A percentile compares a stretch with the other conserved stretches of the same genome.
These are phyloP conservation scores for Cryptomeria japonica DNA, from an alignment of 75 land plant species.

Conservation along the genomic window DNA sequence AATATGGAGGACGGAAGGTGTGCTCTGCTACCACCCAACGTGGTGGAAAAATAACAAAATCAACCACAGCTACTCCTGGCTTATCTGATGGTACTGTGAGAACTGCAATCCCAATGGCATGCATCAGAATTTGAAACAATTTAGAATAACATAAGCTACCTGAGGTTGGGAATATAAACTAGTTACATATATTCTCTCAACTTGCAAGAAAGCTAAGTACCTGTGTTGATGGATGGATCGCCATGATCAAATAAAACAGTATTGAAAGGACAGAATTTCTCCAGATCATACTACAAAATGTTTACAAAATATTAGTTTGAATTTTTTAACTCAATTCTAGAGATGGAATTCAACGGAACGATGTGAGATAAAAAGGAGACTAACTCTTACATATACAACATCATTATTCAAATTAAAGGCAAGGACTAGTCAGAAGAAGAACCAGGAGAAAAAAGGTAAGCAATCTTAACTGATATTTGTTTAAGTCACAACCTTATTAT, in stretches of 20 bases:
- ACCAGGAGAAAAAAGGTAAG: neutral
- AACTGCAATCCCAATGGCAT: slow-evolving; percentile 45
- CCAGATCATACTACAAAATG: slow-evolving; percentile 80
- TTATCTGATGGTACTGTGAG: slow-evolving; percentile 93
- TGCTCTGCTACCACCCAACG: slow-evolving; percentile 96
- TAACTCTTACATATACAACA: neutral
- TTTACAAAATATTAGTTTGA: neutral
- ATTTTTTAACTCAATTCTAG: neutral
- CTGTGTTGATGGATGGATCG: slow-evolving; percentile 98
- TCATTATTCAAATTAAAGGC: neutral
- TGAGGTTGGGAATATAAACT: neutral
- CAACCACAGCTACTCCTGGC: slow-evolving; percentile 93
- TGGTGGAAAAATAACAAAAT: slow-evolving; percentile 96
- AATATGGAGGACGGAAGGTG: slow-evolving; percentile 98
- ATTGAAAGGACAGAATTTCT: slow-evolving; percentile 92
- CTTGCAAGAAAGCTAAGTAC: slow-evolving; percentile 23
- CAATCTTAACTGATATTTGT: neutral
- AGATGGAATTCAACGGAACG: neutral
- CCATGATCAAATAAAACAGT: slow-evolving; percentile 94
- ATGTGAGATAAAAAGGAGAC: neutral
- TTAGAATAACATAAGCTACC: neutral
- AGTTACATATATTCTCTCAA: neutral
- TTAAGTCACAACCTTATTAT: neutral
- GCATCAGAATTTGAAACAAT: neutral
- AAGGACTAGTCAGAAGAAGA: neutral